Percentiles rank a stretch among this genome's conserved stretches.
Conservation (phyloP, 2,329 filamentous ascomycete genomes). For the Escovopsis sp. region DNA sequence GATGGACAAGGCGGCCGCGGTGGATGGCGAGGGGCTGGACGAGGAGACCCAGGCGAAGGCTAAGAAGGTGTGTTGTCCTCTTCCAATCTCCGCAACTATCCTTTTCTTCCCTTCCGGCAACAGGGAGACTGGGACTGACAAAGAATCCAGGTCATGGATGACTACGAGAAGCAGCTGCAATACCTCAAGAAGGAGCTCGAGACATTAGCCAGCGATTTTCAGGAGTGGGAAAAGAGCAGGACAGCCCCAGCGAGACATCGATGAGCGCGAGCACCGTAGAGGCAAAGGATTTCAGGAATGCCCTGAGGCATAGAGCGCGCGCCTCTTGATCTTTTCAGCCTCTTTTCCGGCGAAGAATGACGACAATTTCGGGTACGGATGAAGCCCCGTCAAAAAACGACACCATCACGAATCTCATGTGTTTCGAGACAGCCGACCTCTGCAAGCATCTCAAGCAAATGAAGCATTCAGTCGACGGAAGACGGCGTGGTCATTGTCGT, state of each 20-base stretch:
- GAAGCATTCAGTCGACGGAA: too few relatives aligned
- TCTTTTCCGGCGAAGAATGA: too few relatives aligned
- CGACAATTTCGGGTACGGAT: too few relatives aligned
- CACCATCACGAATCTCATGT: too few relatives aligned
- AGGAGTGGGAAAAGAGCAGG: slow-evolving; percentile 38
- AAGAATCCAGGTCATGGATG: slow-evolving; percentile 50
- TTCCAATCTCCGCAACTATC: too few relatives aligned
- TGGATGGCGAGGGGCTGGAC: slow-evolving; percentile 42
- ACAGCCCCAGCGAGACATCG: slow-evolving; percentile 19
- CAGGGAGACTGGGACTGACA: slow-evolving; percentile 6
- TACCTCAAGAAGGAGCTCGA: slow-evolving; percentile 62
- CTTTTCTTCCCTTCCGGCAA: neutral
- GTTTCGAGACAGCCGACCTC: too few relatives aligned
- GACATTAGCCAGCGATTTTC: slow-evolving; percentile 41
- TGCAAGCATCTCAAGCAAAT: too few relatives aligned
- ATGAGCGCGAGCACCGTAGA: slow-evolving; percentile 6
- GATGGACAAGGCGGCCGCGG: slow-evolving; percentile 49
- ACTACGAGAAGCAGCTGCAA: slow-evolving; percentile 66
- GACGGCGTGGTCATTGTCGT: too few relatives aligned
- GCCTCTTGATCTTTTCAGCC: too few relatives aligned
- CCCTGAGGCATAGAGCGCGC: too few relatives aligned
- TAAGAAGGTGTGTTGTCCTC: slow-evolving; percentile 60
- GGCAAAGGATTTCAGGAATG: slow-evolving; percentile 6
- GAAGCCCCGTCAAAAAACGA: too few relatives aligned
- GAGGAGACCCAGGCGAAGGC: slow-evolving; percentile 57